Evolutionary conservation across 371 early-diverging fungal species (phyloP).

Genomic region (Basidiobolus meristosporus): DNA sequence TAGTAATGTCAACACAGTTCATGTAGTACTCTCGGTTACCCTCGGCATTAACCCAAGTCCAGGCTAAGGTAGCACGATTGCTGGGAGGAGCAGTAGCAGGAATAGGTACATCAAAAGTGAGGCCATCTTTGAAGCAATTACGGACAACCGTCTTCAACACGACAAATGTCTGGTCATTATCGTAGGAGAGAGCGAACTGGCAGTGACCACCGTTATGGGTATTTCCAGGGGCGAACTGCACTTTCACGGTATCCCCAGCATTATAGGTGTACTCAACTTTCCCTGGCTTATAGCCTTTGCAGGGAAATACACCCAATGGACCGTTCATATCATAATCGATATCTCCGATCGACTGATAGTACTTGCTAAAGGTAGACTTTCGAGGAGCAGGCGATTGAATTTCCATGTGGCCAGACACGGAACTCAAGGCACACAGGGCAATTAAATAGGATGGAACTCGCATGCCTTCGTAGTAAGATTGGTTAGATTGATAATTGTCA

Average conservation of each 20-base stretch:
- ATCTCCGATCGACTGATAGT: background rate
- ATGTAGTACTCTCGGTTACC: slow-evolving; percentile 45
- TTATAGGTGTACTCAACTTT: background rate
- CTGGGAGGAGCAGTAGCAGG: background rate
- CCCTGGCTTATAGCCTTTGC: background rate
- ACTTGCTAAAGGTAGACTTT: slow-evolving; percentile 1
- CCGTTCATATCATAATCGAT: slow-evolving; percentile 1
- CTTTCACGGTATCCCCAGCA: background rate
- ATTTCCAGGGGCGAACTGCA: background rate
- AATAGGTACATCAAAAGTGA: background rate
- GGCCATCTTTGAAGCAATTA: background rate
- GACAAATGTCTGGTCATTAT: slow-evolving; percentile 7
- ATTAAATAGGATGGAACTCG: no score
- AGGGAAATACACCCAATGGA: slow-evolving; percentile 1
- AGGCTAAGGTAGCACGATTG: slow-evolving; percentile 19
- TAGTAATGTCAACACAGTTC: slow-evolving; percentile 42
- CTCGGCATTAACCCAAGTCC: slow-evolving; percentile 42
- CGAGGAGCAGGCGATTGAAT: slow-evolving; percentile 3
- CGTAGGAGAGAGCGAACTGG: slow-evolving; percentile 4
- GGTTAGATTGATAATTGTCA: no score
- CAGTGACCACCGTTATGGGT: slow-evolving; percentile 5
- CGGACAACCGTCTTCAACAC: slow-evolving; percentile 1
- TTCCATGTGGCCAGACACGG: slow-evolving; percentile 1
- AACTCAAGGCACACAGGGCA: no score
- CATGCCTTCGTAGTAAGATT: no score